Base-by-base conservation (phyloP, 1,284 basidiomycete genomes). In the Microbotryum lychnidis-dioicae region DNA sequence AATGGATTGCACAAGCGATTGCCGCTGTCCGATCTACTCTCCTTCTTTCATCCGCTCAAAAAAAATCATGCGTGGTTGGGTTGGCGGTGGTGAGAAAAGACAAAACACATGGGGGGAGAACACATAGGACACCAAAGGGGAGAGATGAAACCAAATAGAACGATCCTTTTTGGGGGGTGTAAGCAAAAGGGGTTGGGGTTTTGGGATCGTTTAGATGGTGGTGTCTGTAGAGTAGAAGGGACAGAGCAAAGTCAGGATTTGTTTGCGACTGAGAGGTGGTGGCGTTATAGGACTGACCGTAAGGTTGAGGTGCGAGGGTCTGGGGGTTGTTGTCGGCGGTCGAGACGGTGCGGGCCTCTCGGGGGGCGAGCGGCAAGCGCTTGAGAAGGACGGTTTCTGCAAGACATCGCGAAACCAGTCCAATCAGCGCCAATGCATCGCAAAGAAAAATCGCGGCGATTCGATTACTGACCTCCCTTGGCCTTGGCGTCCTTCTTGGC, bases 271-370 rank as follows among this genome's bases (percentile, higher is more conserved):
- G 21, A 31, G 21, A 23, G 7, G 27, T 21, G 48, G 25, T 25
- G 31, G 31, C 14, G 21, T 42, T 29, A n/a, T 31, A 56, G 20
- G 29, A 47, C 37, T 44, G 10, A 58, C 54, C 76, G 78, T 80
- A 97, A 72, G 84, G 84, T 73, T 91, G 82, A 73, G 92, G 91
- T 67, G 83, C 84, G 78, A 98, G 89, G 65, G 94, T 97, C 81
- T 94, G 87, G 62, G 94, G 90, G 50, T 82, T 80, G 80, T 97
- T 97, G 74, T 84, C 83, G 71, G 78, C 77, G 68, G 74, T 71
- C 62, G 87, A 86, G 75, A 98, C 84, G 71, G 82, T 84, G 78
- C 80, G 84, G 37, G 89, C 82, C 73, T 85, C 85, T 66, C 92
- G 86, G 68, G 96, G 94, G 68, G 84, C 86, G 59, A 79, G 83